Evolutionary conservation across 305 asterid species (phyloP).

Genomic region (Fraxinus ornus): DNA sequence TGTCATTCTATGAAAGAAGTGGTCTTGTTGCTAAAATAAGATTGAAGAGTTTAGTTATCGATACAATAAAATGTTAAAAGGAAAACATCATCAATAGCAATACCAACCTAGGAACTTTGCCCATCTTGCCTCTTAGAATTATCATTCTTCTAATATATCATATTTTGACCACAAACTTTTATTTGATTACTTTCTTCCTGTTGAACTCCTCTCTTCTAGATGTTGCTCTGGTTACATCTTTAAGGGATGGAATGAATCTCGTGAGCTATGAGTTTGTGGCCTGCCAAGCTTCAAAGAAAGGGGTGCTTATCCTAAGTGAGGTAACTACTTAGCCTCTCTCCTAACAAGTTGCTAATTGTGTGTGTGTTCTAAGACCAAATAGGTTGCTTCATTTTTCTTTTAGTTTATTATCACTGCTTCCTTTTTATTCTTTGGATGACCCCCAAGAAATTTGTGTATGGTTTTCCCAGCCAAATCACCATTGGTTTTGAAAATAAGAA

Average conservation of each 20-base stretch:
- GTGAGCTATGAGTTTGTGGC: constrained; percentile 97
- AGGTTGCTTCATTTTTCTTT: neutral
- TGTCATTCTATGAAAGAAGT: neutral
- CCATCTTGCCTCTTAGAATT: constrained; percentile 3
- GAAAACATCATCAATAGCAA: neutral
- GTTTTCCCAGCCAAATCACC: neutral
- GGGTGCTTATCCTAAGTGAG: constrained; percentile 93
- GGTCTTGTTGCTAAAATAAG: neutral
- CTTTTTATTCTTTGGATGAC: neutral
- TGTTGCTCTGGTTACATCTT: constrained; percentile 88
- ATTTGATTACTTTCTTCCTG: neutral
- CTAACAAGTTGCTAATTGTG: neutral
- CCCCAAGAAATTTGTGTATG: neutral
- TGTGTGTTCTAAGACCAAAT: neutral
- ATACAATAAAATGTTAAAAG: neutral
- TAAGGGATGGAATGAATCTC: constrained; percentile 97
- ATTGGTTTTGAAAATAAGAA: neutral
- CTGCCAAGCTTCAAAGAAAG: constrained; percentile 89
- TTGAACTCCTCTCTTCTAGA: constrained; percentile 37
- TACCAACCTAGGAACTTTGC: neutral
- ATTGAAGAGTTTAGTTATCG: neutral
- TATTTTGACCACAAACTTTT: constrained; percentile 8
- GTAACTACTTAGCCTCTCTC: constrained; percentile 38
- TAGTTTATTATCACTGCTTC: neutral
- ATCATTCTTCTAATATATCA: neutral